These are phyloP conservation scores for Pleurostoma richardsiae DNA, from an alignment of 2,329 filamentous ascomycete genomes.

Conservation along the genomic window DNA sequence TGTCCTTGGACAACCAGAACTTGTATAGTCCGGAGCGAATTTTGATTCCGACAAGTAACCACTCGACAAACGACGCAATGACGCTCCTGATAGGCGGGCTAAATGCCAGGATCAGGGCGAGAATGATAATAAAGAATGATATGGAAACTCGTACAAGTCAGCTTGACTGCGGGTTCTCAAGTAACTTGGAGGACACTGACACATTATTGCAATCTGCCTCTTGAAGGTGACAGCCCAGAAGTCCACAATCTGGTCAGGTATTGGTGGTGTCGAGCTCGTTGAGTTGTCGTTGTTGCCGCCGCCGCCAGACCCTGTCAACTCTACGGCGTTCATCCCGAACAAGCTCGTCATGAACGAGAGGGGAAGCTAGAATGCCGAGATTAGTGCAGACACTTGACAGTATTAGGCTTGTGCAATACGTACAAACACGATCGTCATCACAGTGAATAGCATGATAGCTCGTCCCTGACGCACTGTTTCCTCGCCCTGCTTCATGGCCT, in stretches of 20 bases:
- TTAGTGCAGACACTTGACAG: neutral
- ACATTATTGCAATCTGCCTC: slow-evolving; percentile 7
- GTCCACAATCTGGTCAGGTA: slow-evolving; percentile 3
- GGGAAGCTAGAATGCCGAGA: slow-evolving; percentile 18
- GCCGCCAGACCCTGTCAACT: slow-evolving; percentile 3
- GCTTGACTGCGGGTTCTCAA: neutral
- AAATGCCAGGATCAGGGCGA: neutral
- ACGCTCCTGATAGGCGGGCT: neutral
- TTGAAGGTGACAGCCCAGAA: slow-evolving; percentile 6
- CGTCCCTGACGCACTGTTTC: slow-evolving; percentile 34
- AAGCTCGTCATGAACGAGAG: slow-evolving; percentile 30
- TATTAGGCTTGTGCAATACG: slow-evolving; percentile 6
- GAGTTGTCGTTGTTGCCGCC: neutral
- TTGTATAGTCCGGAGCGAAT: too few species aligned
- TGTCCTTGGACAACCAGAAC: too few species aligned
- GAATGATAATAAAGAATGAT: neutral
- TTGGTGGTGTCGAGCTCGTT: neutral
- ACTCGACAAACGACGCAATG: too few species aligned
- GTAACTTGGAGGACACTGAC: slow-evolving; percentile 1
- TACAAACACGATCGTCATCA: slow-evolving; percentile 41
- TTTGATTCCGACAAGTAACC: too few species aligned
- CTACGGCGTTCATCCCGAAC: slow-evolving; percentile 32
- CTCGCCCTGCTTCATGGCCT: slow-evolving; percentile 29
- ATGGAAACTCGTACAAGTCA: neutral
- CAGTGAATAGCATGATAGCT: slow-evolving; percentile 39